These are phyloP conservation scores for Phytophthora tubulina DNA, from an alignment of 352 stramenopile genomes.

Conservation along the genomic window DNA sequence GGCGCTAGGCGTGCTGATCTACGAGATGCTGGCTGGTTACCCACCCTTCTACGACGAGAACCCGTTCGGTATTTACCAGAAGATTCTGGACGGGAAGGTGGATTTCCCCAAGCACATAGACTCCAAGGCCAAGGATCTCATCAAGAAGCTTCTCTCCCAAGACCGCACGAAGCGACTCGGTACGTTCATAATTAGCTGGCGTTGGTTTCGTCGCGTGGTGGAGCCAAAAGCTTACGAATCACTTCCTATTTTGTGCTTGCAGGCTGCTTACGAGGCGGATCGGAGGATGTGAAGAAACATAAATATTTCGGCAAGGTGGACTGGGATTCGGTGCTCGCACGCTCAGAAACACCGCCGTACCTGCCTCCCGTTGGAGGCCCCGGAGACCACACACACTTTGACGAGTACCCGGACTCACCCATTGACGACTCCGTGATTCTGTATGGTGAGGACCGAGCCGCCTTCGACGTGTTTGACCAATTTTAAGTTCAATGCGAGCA, in stretches of 20 bases:
- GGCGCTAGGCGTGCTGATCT: constrained; percentile 92
- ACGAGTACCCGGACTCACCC: constrained; percentile 93
- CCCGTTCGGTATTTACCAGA: constrained; percentile 95
- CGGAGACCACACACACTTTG: constrained; percentile 94
- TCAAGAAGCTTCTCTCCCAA: constrained; percentile 92
- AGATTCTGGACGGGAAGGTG: constrained; percentile 93
- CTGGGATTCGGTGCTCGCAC: constrained; percentile 84
- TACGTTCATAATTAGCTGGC: constrained; percentile 40
- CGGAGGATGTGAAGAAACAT: constrained; percentile 93
- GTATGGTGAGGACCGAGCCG: constrained; percentile 84
- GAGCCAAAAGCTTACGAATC: constrained; percentile 1
- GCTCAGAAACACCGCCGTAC: constrained; percentile 83
- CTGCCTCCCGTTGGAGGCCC: constrained; percentile 84
- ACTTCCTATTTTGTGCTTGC: constrained; percentile 16
- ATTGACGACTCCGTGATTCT: constrained; percentile 87
- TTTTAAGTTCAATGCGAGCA: constrained; percentile 70
- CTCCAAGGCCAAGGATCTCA: constrained; percentile 90
- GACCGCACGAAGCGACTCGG: constrained; percentile 91
- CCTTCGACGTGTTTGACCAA: constrained; percentile 88
- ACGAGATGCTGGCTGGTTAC: constrained; percentile 93
- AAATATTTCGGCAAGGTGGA: constrained; percentile 93
- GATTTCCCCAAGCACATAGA: constrained; percentile 93
- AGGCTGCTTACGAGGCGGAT: constrained; percentile 92
- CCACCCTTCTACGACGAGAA: constrained; percentile 95
- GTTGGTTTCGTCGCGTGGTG: not conserved